Conservation (phyloP, 192 early-diverging fungal genomes). For the Dissophora ornata region DNA sequence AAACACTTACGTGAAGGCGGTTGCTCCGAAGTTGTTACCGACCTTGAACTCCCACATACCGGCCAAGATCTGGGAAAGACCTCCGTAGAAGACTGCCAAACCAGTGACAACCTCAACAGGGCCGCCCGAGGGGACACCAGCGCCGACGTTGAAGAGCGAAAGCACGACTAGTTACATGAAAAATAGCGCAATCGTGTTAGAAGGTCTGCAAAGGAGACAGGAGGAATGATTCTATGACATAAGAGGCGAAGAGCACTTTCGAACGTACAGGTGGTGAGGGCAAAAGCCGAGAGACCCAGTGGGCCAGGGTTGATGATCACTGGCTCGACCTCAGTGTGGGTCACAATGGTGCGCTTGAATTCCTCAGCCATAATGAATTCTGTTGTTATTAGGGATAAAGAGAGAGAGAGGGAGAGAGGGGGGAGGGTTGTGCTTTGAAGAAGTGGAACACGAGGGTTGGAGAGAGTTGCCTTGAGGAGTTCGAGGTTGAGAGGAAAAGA, state of each 20-base stretch:
- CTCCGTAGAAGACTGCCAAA: constrained; percentile 80
- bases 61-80: constrained; percentile 76
- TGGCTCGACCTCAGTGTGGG: constrained; percentile 15
- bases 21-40: constrained; percentile 85
- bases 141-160: constrained; percentile 75
- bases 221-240: no score
- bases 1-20: constrained; percentile 67
- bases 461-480: no score
- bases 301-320: constrained; percentile 69
- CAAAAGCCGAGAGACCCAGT: constrained; percentile 69
- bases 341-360: neutral
- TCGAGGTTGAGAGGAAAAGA: no score
- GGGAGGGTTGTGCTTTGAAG: no score
- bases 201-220: no score
- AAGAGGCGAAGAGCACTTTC: no score
- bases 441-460: no score
- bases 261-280: constrained; percentile 63
- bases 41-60: constrained; percentile 86
- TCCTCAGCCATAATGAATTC: neutral
- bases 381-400: neutral
- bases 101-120: constrained; percentile 69
- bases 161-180: constrained; percentile 65
- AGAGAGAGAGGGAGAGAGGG: no score
- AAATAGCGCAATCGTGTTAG: no score
- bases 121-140: constrained; percentile 61